Evolutionary conservation across 495 filamentous ascomycete genomes (phyloP).

Genomic region (Talaromyces liani): DNA sequence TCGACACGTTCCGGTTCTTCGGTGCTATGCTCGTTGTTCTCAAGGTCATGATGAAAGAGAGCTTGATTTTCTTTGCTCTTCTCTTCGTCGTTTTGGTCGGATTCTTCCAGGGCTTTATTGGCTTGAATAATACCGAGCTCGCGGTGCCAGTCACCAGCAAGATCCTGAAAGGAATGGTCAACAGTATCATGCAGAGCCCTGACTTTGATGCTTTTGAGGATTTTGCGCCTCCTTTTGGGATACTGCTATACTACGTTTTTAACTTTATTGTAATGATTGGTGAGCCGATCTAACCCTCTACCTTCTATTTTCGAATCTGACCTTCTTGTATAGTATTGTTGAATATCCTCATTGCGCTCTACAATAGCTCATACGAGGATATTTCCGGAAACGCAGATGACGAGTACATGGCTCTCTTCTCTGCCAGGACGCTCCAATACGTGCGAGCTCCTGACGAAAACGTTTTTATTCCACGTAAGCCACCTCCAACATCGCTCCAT

Average conservation of each 20-base stretch:
- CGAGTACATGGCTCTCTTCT: slow-evolving; percentile 85
- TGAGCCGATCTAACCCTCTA: slow-evolving; percentile 15
- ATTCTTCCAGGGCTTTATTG: slow-evolving; percentile 93
- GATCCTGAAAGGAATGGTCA: slow-evolving; percentile 86
- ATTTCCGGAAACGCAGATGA: slow-evolving; percentile 92
- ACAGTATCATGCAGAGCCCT: slow-evolving; percentile 80
- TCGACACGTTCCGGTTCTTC: slow-evolving; percentile 93
- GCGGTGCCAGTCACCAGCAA: slow-evolving; percentile 54
- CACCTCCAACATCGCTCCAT: background rate
- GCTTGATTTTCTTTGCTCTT: slow-evolving; percentile 94
- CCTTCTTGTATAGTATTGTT: slow-evolving; percentile 52
- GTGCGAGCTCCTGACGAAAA: slow-evolving; percentile 96
- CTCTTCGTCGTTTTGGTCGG: slow-evolving; percentile 78
- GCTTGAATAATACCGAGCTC: slow-evolving; percentile 76
- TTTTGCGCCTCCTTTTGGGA: slow-evolving; percentile 70
- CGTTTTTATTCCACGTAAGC: slow-evolving; percentile 78
- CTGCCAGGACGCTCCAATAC: slow-evolving; percentile 91
- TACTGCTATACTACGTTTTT: slow-evolving; percentile 90
- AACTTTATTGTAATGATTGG: slow-evolving; percentile 92
- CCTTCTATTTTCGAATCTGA: slow-evolving; percentile 18
- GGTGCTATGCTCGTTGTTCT: slow-evolving; percentile 95
- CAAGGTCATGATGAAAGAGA: slow-evolving; percentile 99
- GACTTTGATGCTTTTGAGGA: slow-evolving; percentile 85
- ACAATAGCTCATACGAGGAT: slow-evolving; percentile 93
- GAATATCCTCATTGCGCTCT: slow-evolving; percentile 92